Base-by-base conservation (phyloP, 768 basidiomycete genomes). In the Auricularia sp. region DNA sequence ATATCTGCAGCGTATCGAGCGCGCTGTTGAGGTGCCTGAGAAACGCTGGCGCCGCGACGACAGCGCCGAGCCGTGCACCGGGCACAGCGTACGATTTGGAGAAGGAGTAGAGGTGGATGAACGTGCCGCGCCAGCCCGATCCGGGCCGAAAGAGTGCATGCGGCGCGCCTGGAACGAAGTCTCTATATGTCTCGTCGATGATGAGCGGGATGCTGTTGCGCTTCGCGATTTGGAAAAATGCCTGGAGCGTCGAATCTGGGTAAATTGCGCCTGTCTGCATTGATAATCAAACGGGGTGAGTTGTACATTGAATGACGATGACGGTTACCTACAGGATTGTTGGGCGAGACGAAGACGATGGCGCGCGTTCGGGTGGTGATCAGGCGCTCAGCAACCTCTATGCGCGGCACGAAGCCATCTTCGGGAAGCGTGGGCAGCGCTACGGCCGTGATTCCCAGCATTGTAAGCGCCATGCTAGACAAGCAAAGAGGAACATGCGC, bases 121-220 rank as follows among this genome's bases (percentile, higher is more conserved):
- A 68, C 63, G 79, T 83, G 0, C 73, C 72, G 24, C 88, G 77
- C 90, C 90, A 93, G 14, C 64, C 37, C 3, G 63, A 64, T 33
- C 24, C 24, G 64, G 65, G 61, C 0, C 39, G 7, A 71, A 90
- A 89, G 21, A 89, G 77, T 39, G 68, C 66, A 70, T 90, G 88
- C 0, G 88, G 85, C n/a, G 77, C 74, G n/a, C 76, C 67, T n/a
- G 82, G 73, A 54, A 86, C 76, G 70, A 94, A 92, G 72, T 94
- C 91, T 13, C 91, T 82, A 74, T 95, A 95, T 1, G 92, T 94
- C 75, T 93, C 91, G 74, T 95, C 92, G n/a, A 95, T 61, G 44
- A 94, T 79, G 29, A 94, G 80, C 0, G 90, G 86, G 18, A 92
- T 69, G 1, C 79, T 77, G 34, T 79, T 73, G 62, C 80, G 75